Conservation (phyloP, 768 basidiomycete genomes). For the Podaxis sp. region DNA sequence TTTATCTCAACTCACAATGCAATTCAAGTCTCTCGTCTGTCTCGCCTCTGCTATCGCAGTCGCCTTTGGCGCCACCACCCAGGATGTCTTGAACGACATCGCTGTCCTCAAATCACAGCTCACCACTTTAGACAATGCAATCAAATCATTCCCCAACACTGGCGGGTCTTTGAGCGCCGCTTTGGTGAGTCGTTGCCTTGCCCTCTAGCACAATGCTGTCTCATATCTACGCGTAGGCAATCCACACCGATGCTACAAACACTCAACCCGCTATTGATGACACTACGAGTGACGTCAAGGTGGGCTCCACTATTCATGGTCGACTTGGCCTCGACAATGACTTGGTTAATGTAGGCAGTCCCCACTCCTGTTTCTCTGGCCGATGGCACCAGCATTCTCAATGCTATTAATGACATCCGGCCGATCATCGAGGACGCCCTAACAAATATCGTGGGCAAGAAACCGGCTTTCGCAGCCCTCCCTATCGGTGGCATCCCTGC, state of each 20-base stretch:
- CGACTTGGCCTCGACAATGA: not conserved
- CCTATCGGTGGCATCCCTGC: conserved; percentile 21
- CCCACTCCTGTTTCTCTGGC: conserved; percentile 23
- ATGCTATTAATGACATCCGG: conserved; percentile 17
- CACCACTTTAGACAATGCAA: conserved; percentile 27
- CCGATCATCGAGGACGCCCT: conserved; percentile 22
- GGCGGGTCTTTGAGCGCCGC: conserved; percentile 25
- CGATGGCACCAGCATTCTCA: conserved; percentile 26
- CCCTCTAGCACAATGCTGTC: not conserved
- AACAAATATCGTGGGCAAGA: conserved; percentile 24
- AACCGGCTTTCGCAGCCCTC: conserved; percentile 23
- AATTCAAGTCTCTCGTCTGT: conserved; percentile 27
- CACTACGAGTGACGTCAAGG: conserved; percentile 28
- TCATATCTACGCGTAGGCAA: conserved; percentile 17
- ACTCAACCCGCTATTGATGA: conserved; percentile 24
- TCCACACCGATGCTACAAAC: conserved; percentile 25
- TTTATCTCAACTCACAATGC: conserved; percentile 20
- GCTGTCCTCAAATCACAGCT: conserved; percentile 25
- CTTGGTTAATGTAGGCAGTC: not conserved
- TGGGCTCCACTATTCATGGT: conserved; percentile 6
- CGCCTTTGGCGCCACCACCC: conserved; percentile 26
- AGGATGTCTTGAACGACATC: conserved; percentile 31
- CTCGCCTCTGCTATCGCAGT: conserved; percentile 25
- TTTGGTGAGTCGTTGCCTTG: conserved; percentile 21
- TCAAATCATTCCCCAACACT: conserved; percentile 29